Conservation (phyloP, 108 stramenopile species). For the Conticribra guillardii region DNA sequence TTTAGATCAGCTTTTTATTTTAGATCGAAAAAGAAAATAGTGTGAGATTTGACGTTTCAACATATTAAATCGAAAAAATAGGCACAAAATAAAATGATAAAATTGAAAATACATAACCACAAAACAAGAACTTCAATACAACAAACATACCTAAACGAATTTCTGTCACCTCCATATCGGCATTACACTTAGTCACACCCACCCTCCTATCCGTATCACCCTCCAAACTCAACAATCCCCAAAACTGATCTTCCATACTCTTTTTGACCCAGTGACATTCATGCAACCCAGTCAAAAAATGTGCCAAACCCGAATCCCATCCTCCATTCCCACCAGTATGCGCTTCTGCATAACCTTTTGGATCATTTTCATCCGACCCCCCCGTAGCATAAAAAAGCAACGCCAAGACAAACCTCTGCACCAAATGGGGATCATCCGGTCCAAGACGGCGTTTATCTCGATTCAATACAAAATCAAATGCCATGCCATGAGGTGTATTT, state of each 20-base stretch:
- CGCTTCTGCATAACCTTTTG: constrained; percentile 1
- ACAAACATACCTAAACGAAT: constrained; percentile 30
- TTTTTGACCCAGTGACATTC: constrained; percentile 55
- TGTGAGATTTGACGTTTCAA: no score
- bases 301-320: constrained; percentile 36
- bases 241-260: constrained; percentile 41
- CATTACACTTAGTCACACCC: constrained; percentile 45
- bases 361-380: constrained; percentile 28
- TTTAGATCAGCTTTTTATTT: constrained; percentile 25
- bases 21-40: not conserved
- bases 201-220: constrained; percentile 23
- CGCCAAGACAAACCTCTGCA: constrained; percentile 44
- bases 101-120: not conserved
- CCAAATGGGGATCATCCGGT: constrained; percentile 20
- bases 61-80: no score
- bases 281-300: constrained; percentile 51
- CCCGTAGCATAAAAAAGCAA: constrained; percentile 43
- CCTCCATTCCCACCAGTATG: constrained; percentile 6
- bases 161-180: constrained; percentile 48
- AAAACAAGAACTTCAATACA: not conserved
- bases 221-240: constrained; percentile 34
- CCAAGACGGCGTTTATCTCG: constrained; percentile 28
- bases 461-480: constrained; percentile 45
- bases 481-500: constrained; percentile 45
- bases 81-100: no score